Evolutionary conservation across 2,329 filamentous ascomycete genomes (phyloP).

Genomic region (Fusarium coicis): DNA sequence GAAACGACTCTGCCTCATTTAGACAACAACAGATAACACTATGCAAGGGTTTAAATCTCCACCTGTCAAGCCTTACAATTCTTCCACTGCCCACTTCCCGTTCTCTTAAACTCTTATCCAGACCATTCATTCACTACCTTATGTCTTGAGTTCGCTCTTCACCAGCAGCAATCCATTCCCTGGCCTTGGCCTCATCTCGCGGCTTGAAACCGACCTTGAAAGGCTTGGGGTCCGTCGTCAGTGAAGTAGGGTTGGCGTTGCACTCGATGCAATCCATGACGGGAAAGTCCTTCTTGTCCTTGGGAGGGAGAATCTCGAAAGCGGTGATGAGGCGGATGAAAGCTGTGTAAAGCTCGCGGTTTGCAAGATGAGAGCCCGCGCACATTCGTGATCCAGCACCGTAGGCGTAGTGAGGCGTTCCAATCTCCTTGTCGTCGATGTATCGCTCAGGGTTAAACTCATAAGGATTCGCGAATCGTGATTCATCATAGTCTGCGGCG

Average conservation of each 20-base stretch:
- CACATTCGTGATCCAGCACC: slow-evolving; percentile 73
- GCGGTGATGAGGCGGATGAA: slow-evolving; percentile 69
- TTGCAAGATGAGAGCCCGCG: slow-evolving; percentile 70
- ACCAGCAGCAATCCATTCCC: slow-evolving; percentile 63
- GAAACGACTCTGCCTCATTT: slow-evolving; percentile 27
- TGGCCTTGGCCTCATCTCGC: slow-evolving; percentile 57
- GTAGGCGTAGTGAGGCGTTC: slow-evolving; percentile 71
- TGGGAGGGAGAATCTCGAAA: slow-evolving; percentile 63
- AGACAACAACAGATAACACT: background rate
- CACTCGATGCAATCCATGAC: slow-evolving; percentile 68
- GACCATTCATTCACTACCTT: background rate
- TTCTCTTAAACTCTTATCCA: slow-evolving; percentile 12
- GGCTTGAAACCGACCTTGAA: slow-evolving; percentile 62
- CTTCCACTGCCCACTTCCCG: slow-evolving; percentile 9
- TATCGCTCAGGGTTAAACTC: slow-evolving; percentile 78
- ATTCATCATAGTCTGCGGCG: slow-evolving; percentile 77
- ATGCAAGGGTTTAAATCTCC: background rate
- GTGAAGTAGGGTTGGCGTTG: slow-evolving; percentile 64
- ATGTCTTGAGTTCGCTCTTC: slow-evolving; percentile 61
- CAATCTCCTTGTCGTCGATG: slow-evolving; percentile 63
- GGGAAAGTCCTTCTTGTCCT: slow-evolving; percentile 59
- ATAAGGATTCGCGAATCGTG: slow-evolving; percentile 72
- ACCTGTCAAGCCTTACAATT: slow-evolving; percentile 19
- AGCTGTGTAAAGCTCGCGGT: slow-evolving; percentile 70
- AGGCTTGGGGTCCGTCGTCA: slow-evolving; percentile 71